These are phyloP conservation scores for Scedosporium apiospermum DNA, from an alignment of 2,329 filamentous ascomycete species.

Conservation along the genomic window DNA sequence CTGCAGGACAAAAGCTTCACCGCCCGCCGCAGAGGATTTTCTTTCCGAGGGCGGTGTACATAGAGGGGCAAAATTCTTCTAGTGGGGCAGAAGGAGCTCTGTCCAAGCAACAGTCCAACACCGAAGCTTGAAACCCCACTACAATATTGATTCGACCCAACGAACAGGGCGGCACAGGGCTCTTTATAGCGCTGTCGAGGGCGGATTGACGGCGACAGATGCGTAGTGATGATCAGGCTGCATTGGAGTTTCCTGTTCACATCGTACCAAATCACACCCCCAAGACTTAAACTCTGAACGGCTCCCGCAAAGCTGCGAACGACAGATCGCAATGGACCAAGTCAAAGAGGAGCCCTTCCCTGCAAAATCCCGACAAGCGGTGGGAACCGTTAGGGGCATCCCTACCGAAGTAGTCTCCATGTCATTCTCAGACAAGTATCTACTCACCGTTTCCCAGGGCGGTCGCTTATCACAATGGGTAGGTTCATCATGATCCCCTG, in stretches of 20 bases:
- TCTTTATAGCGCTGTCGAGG: no score
- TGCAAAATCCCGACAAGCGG: constrained; percentile 48
- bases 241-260: no score
- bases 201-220: no score
- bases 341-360: constrained; percentile 54
- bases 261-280: no score
- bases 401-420: constrained; percentile 64
- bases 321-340: not conserved
- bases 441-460: constrained; percentile 80
- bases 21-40: not conserved
- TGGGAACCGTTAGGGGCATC: constrained; percentile 55
- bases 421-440: constrained; percentile 79
- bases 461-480: constrained; percentile 91
- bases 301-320: not conserved
- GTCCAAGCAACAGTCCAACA: not conserved
- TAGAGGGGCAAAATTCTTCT: not conserved
- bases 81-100: not conserved
- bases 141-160: no score
- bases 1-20: not conserved
- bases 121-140: no score
- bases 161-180: no score
- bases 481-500: constrained; percentile 15
- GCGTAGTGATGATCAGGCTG: no score
- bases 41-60: not conserved
- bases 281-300: no score